Evolutionary conservation across 768 basidiomycete genomes (phyloP).

Genomic region (Rhodotorula paludigena): DNA sequence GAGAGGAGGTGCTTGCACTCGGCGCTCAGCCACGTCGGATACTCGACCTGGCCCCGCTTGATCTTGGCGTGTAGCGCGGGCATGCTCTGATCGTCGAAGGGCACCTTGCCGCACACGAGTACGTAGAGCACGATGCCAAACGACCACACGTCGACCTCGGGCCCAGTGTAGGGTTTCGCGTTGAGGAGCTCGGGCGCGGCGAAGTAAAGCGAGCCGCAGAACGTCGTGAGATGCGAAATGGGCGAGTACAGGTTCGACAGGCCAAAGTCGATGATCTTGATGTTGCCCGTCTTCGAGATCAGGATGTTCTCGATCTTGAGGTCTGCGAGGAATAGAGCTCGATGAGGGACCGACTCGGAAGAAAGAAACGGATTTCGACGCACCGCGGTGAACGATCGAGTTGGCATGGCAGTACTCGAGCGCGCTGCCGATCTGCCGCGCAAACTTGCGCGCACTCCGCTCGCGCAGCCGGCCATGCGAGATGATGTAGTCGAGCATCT

Average conservation of each 20-base stretch:
- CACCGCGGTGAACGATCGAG: conserved; percentile 86
- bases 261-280: conserved; percentile 99
- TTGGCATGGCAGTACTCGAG: conserved; percentile 96
- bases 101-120: conserved; percentile 95
- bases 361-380: conserved; percentile 10
- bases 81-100: conserved; percentile 99
- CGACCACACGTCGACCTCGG: conserved; percentile 98
- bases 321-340: conserved; percentile 47
- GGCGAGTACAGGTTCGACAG: conserved; percentile 94
- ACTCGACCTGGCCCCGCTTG: conserved; percentile 93
- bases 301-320: conserved; percentile 99
- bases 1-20: conserved; percentile 92
- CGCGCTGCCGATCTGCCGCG: conserved; percentile 91
- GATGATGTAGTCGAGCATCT: conserved; percentile 99
- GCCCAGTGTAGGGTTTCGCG: conserved; percentile 92
- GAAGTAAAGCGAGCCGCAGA: conserved; percentile 97
- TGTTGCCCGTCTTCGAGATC: conserved; percentile 95
- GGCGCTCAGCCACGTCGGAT: conserved; percentile 90
- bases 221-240: conserved; percentile 72
- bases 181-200: conserved; percentile 96
- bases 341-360: not conserved
- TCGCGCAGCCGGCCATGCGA: conserved; percentile 92
- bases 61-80: conserved; percentile 98
- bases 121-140: conserved; percentile 98
- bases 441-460: conserved; percentile 93